These are phyloP conservation scores for Rhodotorula sp. DNA, from an alignment of 1,284 basidiomycete species.

Conservation along the genomic window DNA sequence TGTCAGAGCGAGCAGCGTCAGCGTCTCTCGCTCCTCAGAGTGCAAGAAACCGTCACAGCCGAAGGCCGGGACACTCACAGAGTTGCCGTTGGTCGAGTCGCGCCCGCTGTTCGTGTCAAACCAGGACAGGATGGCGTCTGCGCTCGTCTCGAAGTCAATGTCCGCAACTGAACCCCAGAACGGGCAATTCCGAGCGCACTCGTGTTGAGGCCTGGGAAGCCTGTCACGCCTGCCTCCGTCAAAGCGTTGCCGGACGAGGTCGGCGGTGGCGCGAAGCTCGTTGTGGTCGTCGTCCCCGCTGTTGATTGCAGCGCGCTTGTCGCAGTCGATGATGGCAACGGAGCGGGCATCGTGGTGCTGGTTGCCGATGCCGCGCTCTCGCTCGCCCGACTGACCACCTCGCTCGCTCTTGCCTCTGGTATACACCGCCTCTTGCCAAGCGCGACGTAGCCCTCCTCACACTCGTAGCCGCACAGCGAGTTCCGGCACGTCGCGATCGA, in stretches of 20 bases:
- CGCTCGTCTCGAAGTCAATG: neutral
- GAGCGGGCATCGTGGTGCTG: neutral
- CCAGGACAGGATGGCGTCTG: constrained; percentile 25
- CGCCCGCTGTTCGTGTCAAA: constrained; percentile 19
- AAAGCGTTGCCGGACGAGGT: neutral
- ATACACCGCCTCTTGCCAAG: too few relatives aligned
- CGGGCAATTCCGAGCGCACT: neutral
- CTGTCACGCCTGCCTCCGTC: neutral
- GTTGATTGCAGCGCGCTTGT: neutral
- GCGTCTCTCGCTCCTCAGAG: neutral
- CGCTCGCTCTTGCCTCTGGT: neutral
- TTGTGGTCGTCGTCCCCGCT: neutral
- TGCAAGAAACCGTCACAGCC: too few relatives aligned
- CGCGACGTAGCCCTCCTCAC: constrained; percentile 7
- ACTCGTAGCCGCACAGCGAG: constrained; percentile 15
- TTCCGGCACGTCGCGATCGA: neutral
- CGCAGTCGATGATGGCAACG: neutral
- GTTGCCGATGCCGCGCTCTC: too few relatives aligned
- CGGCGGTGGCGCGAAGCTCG: neutral
- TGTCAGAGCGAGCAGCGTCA: neutral
- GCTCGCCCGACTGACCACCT: neutral
- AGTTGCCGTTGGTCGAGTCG: constrained; percentile 39
- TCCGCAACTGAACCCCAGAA: neutral
- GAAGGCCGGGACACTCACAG: constrained; percentile 12
- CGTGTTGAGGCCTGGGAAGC: constrained; percentile 15